These are phyloP conservation scores for Entamoeba histolytica DNA, from an alignment of 208 protist species.

Conservation along the genomic window DNA sequence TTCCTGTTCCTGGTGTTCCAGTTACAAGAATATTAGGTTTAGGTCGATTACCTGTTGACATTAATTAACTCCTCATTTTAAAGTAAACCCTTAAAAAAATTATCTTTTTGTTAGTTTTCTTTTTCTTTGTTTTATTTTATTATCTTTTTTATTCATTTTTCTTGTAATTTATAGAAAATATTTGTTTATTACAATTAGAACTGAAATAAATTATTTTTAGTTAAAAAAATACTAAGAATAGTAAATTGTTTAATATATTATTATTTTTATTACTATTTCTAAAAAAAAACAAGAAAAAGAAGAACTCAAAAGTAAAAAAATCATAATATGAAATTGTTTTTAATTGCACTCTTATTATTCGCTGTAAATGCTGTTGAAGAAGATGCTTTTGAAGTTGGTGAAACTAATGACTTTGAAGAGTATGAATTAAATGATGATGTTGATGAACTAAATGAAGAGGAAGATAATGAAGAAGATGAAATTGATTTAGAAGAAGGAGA, in stretches of 20 bases:
- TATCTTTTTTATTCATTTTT: too few species aligned
- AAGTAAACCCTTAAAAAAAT: too few species aligned
- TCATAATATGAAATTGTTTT: neutral
- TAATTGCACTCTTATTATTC: neutral
- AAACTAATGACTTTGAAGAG: neutral
- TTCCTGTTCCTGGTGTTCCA: conserved; percentile 14
- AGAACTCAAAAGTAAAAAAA: neutral
- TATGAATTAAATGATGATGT: neutral
- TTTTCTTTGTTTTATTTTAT: too few species aligned
- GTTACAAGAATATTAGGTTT: conserved; percentile 19
- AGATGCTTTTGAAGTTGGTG: neutral
- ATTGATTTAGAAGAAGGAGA: neutral
- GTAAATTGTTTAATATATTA: too few species aligned
- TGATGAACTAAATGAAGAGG: neutral
- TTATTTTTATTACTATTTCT: too few species aligned
- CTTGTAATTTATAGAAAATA: too few species aligned
- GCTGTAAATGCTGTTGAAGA: neutral
- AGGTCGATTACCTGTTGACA: neutral
- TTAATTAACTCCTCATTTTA: neutral
- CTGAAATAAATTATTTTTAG: too few species aligned
- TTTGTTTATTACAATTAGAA: too few species aligned
- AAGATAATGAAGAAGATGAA: neutral
- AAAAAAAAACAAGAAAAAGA: neutral
- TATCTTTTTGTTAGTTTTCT: too few species aligned
- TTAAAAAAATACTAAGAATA: too few species aligned